phyloP scores from a whole-genome alignment of 805 yeast species.

The Wickerhamiella azyma region DNA sequence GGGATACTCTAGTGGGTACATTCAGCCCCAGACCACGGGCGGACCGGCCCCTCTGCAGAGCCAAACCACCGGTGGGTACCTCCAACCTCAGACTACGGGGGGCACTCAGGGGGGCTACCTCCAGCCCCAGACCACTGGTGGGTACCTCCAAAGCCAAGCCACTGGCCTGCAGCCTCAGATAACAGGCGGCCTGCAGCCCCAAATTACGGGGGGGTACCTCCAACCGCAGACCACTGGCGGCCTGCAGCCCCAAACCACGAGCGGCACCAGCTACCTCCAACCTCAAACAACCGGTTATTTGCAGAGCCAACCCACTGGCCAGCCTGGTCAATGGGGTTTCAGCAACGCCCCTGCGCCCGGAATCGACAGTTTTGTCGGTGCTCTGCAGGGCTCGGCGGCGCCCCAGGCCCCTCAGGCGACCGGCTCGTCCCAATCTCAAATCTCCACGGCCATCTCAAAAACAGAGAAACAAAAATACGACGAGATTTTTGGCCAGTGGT shows the following conservation, averaged over 20 bases:
- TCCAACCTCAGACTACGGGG: constrained; percentile 27
- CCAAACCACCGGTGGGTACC: constrained; percentile 34
- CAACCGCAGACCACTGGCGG: constrained; percentile 19
- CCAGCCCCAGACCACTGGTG: constrained; percentile 21
- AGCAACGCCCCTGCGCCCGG: constrained; percentile 62
- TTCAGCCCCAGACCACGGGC: constrained; percentile 23
- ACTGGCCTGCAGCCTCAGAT: constrained; percentile 16
- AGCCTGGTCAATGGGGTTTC: constrained; percentile 73
- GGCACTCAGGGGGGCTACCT: constrained; percentile 10
- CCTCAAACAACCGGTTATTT: constrained; percentile 27
- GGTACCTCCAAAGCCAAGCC: constrained; percentile 10
- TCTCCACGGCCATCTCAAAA: constrained; percentile 50
- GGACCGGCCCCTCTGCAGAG: no score
- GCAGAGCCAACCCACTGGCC: constrained; percentile 35
- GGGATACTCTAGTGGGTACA: constrained; percentile 10
- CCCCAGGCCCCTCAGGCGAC: no score
- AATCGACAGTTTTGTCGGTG: constrained; percentile 47
- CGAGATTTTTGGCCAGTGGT: constrained; percentile 82
- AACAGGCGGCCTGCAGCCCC: constrained; percentile 24
- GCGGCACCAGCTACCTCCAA: constrained; percentile 23
- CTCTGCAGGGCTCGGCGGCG: constrained; percentile 40
- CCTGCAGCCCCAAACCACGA: constrained; percentile 19
- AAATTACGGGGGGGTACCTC: constrained; percentile 32
- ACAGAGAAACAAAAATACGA: constrained; percentile 80
- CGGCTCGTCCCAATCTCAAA: no score